Percentiles rank a stretch among this genome's conserved stretches.
Evolutionary conservation across 78 protist species (phyloP).

Genomic region (slime mould (Dictyostelium discoideum)): DNA sequence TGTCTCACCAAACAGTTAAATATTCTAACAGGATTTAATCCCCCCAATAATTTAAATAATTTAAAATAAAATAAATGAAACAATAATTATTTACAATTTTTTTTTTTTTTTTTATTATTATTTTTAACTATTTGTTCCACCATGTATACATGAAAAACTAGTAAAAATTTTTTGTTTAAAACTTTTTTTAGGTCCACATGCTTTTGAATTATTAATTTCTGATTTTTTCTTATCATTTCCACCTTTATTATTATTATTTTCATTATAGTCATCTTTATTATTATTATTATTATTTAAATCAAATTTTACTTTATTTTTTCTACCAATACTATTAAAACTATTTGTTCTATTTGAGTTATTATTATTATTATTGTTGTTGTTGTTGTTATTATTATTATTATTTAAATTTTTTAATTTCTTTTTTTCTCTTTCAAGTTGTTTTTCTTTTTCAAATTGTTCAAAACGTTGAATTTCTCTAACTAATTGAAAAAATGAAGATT

Average conservation of each 20-base stretch:
- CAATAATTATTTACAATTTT: background rate
- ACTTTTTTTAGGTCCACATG: no score
- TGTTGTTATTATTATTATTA: background rate
- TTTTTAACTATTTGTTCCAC: background rate
- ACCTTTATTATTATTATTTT: background rate
- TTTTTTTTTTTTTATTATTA: background rate
- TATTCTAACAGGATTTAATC: no score
- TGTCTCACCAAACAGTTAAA: no score
- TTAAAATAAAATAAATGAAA: no score
- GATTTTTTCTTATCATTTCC: no score
- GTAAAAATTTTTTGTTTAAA: background rate
- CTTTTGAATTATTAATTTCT: no score
- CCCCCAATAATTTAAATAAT: no score
- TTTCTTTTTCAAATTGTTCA: background rate
- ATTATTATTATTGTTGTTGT: background rate
- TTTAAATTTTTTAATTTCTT: background rate
- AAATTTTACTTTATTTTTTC: background rate
- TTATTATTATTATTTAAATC: background rate
- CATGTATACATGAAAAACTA: background rate
- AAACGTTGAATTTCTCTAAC: constrained; percentile 47
- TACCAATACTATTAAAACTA: background rate
- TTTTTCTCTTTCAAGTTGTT: background rate
- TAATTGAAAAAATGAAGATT: constrained; percentile 80
- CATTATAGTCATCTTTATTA: no score
- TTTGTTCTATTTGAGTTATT: background rate